phyloP scores from a whole-genome alignment of 1,284 basidiomycete genomes.

The Puccinia polysora region DNA sequence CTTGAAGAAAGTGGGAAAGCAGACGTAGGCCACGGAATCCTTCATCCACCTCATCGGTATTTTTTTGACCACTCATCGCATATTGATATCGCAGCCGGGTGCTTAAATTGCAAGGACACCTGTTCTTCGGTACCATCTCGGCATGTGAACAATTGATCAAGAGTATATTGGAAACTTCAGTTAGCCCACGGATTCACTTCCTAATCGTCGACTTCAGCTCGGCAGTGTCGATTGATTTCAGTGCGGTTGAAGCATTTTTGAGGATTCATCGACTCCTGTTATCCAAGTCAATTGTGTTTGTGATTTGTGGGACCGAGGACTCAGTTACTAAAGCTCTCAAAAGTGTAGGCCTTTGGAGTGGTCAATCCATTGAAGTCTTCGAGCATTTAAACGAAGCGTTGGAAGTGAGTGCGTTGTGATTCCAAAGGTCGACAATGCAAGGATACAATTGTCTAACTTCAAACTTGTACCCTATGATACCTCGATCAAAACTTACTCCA shows the following conservation, averaged over 20 bases:
- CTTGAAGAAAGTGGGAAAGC: slow-evolving; percentile 80
- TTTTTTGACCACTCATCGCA: background rate
- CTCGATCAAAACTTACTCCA: background rate
- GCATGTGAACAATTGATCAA: slow-evolving; percentile 60
- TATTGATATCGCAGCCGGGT: slow-evolving; percentile 11
- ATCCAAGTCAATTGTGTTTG: slow-evolving; percentile 71
- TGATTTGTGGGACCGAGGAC: slow-evolving; percentile 72
- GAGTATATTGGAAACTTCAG: slow-evolving; percentile 68
- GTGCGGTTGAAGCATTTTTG: slow-evolving; percentile 88
- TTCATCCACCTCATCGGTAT: slow-evolving; percentile 39
- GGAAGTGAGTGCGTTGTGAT: slow-evolving; percentile 56
- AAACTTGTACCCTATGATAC: background rate
- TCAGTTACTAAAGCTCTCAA: slow-evolving; percentile 65
- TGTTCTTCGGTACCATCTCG: slow-evolving; percentile 83
- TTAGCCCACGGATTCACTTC: slow-evolving; percentile 77
- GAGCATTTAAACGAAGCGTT: slow-evolving; percentile 79
- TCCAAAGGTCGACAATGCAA: too few relatives aligned
- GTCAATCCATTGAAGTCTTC: slow-evolving; percentile 69
- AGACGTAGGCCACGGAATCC: slow-evolving; percentile 72
- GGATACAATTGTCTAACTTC: too few relatives aligned
- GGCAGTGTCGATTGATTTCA: slow-evolving; percentile 83
- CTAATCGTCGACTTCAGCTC: slow-evolving; percentile 78
- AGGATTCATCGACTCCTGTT: slow-evolving; percentile 77
- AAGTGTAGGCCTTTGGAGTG: slow-evolving; percentile 69
- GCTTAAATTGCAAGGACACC: slow-evolving; percentile 58